Base-by-base conservation (phyloP, 345 rosid species). In the Hibiscus tridactylites region DNA sequence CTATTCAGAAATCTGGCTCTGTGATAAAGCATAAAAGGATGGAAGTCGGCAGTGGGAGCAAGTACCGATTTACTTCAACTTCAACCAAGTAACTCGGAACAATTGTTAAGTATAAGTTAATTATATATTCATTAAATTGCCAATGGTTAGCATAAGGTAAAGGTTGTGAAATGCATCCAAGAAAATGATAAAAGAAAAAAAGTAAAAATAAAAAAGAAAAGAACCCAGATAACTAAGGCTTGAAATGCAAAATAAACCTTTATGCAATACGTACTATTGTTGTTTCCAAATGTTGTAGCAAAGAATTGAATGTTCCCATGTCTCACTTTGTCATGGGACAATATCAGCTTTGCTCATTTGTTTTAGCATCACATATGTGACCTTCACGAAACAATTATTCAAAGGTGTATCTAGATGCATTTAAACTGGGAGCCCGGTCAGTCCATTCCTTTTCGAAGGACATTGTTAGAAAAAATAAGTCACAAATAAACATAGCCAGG, bases 371-470 rank as follows among this genome's bases (percentile, higher is more conserved):
- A 59, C 66, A 26, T 72, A 75, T 82, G 97, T 92, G 99, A 85
- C 96, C 96, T 65, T 79, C 76, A 81, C 77, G 88, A 89, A 87
- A 88, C 77, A 67, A 84, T 68, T 79, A 88, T 83, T 83, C 86
- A 83, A 78, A 79, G 93, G 80, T 79, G 97, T 88, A 91, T 87
- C 97, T 9, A 73, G 95, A 91, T 91, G 98, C 97, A 17, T 26
- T 50, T 52, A 73, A 47, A 44, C 67, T 3, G 65, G 64, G 28
- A 56, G 8, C 67, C 9, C 16, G 31, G 52, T 31, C 9, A 46
- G 52, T 31, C 9, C 15, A 46, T 28, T n/a, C 9, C 73, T 59
- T 64, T 12, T 24, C 37, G 57, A 78, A 56, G 61, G 39, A 42
- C 59, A 65, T 11, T 3, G 33, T 62, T 21, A 62, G n/a, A 65